Base-by-base conservation (phyloP, 1,284 basidiomycete genomes). In the Rhodotorula sp. region DNA sequence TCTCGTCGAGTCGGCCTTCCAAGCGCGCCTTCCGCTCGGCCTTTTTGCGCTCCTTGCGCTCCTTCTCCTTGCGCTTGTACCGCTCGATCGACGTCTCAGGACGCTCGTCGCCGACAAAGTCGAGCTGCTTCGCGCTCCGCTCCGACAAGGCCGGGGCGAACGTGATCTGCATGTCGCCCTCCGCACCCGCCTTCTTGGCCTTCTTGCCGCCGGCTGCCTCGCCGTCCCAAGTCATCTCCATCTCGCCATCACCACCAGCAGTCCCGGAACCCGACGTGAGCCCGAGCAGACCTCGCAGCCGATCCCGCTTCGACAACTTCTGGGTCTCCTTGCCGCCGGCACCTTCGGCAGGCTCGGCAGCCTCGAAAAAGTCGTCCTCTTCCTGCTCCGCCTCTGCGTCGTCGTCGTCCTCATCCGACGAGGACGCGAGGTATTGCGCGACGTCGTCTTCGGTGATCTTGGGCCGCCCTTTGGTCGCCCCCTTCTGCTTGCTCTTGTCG, bases 401-500 rank as follows among this genome's bases (percentile, higher is more conserved):
- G 2, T 74, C 77, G 75, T 88, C 87, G 60, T 81, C 81, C 28
- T 83, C 85, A 43, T 86, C 88, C 2, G 90, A 87, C 0, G 73
- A 77, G 26, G 86, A 91, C 0, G 93, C 94, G 26, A 97, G 83
- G 79, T 90, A 92, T 8, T 90, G 89, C 57, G 84, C 86, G 84
- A 95, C 97, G 79, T 97, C 92, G 62, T 87, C 87, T 71, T 94
- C 90, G 63, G 95, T 92, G 49, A 97, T 89, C 79, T 95, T 92
- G 78, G 90, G 88, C 66, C 87, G 86, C 16, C 74, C 78, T 66
- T 78, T 78, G 4, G 68, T 68, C 67, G 76, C 72, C 45, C 67
- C 70, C 56, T 73, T 72, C 67, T 74, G 68, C 61, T 74, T 74
- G 34, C 62, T 64, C 34, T 60, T 60, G 64, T 74, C 75, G 60